These are phyloP conservation scores for Neurospora sp. DNA, from an alignment of 495 filamentous ascomycete genomes.

Conservation along the genomic window DNA sequence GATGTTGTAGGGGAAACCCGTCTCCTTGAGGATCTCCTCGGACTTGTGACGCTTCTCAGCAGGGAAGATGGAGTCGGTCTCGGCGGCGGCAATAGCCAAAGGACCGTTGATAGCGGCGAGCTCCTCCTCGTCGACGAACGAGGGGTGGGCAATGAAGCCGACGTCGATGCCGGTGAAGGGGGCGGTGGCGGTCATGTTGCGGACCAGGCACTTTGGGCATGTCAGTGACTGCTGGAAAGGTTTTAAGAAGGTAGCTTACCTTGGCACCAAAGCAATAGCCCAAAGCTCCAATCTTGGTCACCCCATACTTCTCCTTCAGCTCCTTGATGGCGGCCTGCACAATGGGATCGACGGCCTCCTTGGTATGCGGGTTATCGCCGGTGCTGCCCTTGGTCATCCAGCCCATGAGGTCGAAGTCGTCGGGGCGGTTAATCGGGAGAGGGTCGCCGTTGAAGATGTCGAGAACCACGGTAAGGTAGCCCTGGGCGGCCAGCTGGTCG, in stretches of 20 bases:
- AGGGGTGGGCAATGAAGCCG: slow-evolving; percentile 68
- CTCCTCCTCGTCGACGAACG: slow-evolving; percentile 67
- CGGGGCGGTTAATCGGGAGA: slow-evolving; percentile 44
- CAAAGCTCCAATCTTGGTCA: slow-evolving; percentile 59
- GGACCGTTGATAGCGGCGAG: slow-evolving; percentile 60
- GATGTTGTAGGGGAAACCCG: slow-evolving; percentile 65
- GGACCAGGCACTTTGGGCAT: slow-evolving; percentile 29
- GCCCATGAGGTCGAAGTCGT: slow-evolving; percentile 44
- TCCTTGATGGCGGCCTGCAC: slow-evolving; percentile 35
- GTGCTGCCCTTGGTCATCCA: slow-evolving; percentile 48
- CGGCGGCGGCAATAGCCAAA: slow-evolving; percentile 66
- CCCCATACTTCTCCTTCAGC: slow-evolving; percentile 37
- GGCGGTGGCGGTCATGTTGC: slow-evolving; percentile 22
- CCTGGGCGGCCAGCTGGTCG: slow-evolving; percentile 73
- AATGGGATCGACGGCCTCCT: slow-evolving; percentile 44
- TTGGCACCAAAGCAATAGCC: slow-evolving; percentile 76
- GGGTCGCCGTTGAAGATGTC: slow-evolving; percentile 71
- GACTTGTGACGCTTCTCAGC: slow-evolving; percentile 54
- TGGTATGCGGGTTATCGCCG: slow-evolving; percentile 49
- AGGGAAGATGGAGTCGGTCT: slow-evolving; percentile 73
- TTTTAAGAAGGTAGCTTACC: slow-evolving; percentile 16
- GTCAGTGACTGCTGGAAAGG: neutral
- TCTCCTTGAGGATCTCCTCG: slow-evolving; percentile 47
- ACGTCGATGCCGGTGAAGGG: slow-evolving; percentile 34
- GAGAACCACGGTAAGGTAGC: slow-evolving; percentile 66